Percentiles rank a stretch among this genome's conserved stretches.
phyloP scores from a whole-genome alignment of 108 stramenopile species.

The Nitzschia inconspicua region DNA sequence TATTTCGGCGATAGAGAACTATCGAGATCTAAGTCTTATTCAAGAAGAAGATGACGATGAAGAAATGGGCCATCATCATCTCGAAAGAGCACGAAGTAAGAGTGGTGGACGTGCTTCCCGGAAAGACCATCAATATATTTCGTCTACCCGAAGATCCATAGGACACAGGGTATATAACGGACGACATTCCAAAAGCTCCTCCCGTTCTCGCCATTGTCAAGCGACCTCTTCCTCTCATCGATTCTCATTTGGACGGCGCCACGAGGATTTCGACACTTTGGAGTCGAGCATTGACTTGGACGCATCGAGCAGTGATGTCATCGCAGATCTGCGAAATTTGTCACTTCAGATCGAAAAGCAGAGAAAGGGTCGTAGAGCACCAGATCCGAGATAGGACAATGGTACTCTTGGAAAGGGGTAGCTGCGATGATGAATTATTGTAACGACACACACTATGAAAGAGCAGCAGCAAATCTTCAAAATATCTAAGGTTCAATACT shows the following conservation, averaged over 20 bases:
- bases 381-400: background rate
- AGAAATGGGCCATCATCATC: background rate
- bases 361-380: background rate
- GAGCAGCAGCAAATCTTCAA: too few relatives aligned
- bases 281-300: background rate
- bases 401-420: background rate
- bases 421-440: too few relatives aligned
- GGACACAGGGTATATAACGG: too few relatives aligned
- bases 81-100: background rate
- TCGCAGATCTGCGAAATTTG: constrained; percentile 33
- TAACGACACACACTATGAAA: too few relatives aligned
- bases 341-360: constrained; percentile 26
- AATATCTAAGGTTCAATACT: too few relatives aligned
- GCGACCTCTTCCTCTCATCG: too few relatives aligned
- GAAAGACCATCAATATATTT: too few relatives aligned
- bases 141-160: too few relatives aligned
- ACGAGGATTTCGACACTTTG: background rate
- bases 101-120: background rate
- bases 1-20: constrained; percentile 27
- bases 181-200: too few relatives aligned
- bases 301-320: constrained; percentile 16
- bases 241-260: background rate
- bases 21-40: constrained; percentile 20
- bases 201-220: too few relatives aligned
- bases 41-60: constrained; percentile 21